Percentiles rank a stretch among this genome's conserved stretches.
phyloP scores from a whole-genome alignment of 2,329 filamentous ascomycete species.

The Colletotrichum camelliae region DNA sequence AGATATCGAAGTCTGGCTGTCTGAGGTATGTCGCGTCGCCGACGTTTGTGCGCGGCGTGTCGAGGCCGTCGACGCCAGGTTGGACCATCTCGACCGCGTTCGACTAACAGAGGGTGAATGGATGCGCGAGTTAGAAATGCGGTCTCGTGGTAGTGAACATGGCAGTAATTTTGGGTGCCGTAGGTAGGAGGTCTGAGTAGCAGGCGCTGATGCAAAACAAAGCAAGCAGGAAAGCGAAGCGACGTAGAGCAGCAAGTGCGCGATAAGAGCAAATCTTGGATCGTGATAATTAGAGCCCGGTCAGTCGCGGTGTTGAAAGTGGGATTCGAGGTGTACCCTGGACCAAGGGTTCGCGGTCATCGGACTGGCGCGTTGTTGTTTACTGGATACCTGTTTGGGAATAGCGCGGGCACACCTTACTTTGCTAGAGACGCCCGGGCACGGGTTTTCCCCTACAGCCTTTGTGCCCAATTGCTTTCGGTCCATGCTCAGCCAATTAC shows the following conservation, averaged over 20 bases:
- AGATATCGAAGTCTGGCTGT: conserved; percentile 79
- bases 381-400: conserved; percentile 43
- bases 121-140: conserved; percentile 6
- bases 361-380: conserved; percentile 36
- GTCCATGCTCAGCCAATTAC: background rate
- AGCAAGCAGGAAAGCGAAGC: background rate
- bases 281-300: conserved; percentile 5
- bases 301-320: conserved; percentile 14
- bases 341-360: conserved; percentile 15
- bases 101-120: background rate
- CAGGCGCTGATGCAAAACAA: background rate
- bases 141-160: conserved; percentile 5
- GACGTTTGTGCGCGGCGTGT: conserved; percentile 85
- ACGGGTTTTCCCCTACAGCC: background rate
- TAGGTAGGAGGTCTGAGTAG: background rate
- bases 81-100: conserved; percentile 61
- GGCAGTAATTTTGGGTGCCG: background rate
- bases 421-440: background rate
- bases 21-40: conserved; percentile 84
- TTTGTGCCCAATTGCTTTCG: background rate
- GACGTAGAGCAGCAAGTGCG: background rate
- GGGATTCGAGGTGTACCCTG: conserved; percentile 7
- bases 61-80: conserved; percentile 69
- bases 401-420: conserved; percentile 29
- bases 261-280: background rate